Evolutionary conservation across 345 rosid species (phyloP).

Genomic region (Jatropha curcas): DNA sequence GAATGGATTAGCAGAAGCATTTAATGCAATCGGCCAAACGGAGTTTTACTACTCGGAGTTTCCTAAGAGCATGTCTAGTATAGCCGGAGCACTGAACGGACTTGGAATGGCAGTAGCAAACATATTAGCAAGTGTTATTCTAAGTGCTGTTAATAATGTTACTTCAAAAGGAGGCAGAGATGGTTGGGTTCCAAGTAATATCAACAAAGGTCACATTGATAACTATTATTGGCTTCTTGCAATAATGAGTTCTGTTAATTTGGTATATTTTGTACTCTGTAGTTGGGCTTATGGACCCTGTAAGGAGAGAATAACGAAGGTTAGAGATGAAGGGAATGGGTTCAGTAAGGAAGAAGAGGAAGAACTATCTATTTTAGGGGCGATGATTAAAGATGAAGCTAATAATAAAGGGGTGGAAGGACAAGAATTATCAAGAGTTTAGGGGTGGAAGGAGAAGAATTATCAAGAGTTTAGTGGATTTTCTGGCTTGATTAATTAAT

Average conservation of each 20-base stretch:
- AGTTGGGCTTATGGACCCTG: constrained; percentile 78
- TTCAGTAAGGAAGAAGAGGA: constrained; percentile 18
- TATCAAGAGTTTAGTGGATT: not conserved
- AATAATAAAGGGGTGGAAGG: constrained; percentile 20
- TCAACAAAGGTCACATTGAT: constrained; percentile 55
- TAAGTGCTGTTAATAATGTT: constrained; percentile 30
- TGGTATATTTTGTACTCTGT: constrained; percentile 61
- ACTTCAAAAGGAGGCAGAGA: constrained; percentile 28
- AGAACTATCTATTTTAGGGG: not conserved
- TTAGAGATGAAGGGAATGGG: constrained; percentile 37
- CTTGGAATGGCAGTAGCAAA: constrained; percentile 34
- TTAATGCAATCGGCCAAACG: constrained; percentile 41
- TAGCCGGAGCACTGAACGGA: constrained; percentile 32
- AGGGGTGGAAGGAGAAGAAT: constrained; percentile 10
- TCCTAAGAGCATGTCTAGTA: constrained; percentile 55
- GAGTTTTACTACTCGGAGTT: constrained; percentile 57
- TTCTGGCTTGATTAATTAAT: not conserved
- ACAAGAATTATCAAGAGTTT: constrained; percentile 12
- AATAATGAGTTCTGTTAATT: constrained; percentile 41
- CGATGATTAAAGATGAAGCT: constrained; percentile 19
- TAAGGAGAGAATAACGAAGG: constrained; percentile 33
- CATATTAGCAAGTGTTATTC: constrained; percentile 43
- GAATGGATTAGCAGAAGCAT: constrained; percentile 45
- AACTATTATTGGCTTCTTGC: constrained; percentile 52
- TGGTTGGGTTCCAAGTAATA: constrained; percentile 52